A percentile compares a stretch with the other conserved stretches of the same genome.
Conservation (phyloP, 306 rosid species). For the Prunus padus region DNA sequence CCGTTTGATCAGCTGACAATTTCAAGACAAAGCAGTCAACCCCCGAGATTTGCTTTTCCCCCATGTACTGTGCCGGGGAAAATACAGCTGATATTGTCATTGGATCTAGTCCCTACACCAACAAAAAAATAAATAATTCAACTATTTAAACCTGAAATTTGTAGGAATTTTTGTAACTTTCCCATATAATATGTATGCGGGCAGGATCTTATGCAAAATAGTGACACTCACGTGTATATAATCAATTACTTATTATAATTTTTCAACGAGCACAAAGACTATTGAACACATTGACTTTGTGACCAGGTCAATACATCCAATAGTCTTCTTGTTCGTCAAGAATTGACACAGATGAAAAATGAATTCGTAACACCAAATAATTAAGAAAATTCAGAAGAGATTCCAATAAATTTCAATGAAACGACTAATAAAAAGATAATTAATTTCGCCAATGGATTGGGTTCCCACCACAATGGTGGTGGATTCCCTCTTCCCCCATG, state of each 20-base stretch:
- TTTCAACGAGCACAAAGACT: too few species aligned
- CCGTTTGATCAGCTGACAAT: slow-evolving; percentile 71
- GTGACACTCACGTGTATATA: background rate
- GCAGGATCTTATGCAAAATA: too few species aligned
- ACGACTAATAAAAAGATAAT: too few species aligned
- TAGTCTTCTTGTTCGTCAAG: background rate
- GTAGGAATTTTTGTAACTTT: too few species aligned
- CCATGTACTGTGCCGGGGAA: slow-evolving; percentile 75
- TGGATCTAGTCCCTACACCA: slow-evolving; percentile 81
- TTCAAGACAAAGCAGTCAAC: slow-evolving; percentile 76
- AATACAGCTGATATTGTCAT: slow-evolving; percentile 73
- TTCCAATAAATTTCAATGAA: too few species aligned
- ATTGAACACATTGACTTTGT: background rate
- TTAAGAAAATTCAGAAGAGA: background rate
- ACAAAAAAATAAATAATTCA: background rate
- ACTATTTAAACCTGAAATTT: too few species aligned
- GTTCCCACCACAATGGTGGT: too few species aligned
- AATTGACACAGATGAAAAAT: background rate
- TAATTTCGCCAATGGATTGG: too few species aligned
- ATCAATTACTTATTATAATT: too few species aligned
- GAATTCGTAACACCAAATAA: background rate
- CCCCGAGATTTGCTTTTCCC: slow-evolving; percentile 69
- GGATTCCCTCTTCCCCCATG: too few species aligned
- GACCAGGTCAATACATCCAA: background rate
- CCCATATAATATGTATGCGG: too few species aligned